These are phyloP conservation scores for Volvariella volvacea DNA, from an alignment of 1,284 basidiomycete genomes.

Conservation along the genomic window DNA sequence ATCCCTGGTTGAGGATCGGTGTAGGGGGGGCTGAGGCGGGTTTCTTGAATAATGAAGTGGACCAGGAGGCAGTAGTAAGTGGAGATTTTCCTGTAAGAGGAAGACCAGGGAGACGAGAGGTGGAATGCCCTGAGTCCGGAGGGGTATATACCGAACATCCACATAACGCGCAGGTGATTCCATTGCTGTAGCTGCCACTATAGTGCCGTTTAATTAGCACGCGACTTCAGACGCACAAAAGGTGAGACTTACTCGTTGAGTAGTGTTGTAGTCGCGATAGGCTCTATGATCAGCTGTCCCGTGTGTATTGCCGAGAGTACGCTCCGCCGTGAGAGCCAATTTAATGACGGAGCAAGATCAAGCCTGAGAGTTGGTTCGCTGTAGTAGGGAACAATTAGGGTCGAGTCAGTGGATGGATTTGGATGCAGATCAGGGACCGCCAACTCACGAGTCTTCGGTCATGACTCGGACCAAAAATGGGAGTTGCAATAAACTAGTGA, in stretches of 20 bases:
- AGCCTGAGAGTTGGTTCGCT: constrained; percentile 91
- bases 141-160: constrained; percentile 52
- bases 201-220: background rate
- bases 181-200: constrained; percentile 27
- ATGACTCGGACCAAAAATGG: constrained; percentile 82
- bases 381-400: constrained; percentile 10
- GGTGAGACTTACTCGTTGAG: constrained; percentile 41
- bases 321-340: constrained; percentile 88
- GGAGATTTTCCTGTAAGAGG: constrained; percentile 7
- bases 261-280: constrained; percentile 52
- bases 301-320: constrained; percentile 82
- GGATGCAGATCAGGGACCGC: constrained; percentile 5
- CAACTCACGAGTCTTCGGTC: constrained; percentile 83
- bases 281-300: constrained; percentile 88
- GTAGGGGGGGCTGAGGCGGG: constrained; percentile 6
- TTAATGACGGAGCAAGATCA: constrained; percentile 90
- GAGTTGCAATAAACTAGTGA: constrained; percentile 68
- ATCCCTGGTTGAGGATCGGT: constrained; percentile 11
- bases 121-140: constrained; percentile 18
- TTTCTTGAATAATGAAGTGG: constrained; percentile 51
- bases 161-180: constrained; percentile 66
- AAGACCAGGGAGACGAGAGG: constrained; percentile 7
- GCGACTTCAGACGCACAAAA: background rate
- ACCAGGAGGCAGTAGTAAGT: constrained; percentile 36
- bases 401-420: background rate